Evolutionary conservation across 441 rosid species (phyloP).

Genomic region (Populus hybrid): DNA sequence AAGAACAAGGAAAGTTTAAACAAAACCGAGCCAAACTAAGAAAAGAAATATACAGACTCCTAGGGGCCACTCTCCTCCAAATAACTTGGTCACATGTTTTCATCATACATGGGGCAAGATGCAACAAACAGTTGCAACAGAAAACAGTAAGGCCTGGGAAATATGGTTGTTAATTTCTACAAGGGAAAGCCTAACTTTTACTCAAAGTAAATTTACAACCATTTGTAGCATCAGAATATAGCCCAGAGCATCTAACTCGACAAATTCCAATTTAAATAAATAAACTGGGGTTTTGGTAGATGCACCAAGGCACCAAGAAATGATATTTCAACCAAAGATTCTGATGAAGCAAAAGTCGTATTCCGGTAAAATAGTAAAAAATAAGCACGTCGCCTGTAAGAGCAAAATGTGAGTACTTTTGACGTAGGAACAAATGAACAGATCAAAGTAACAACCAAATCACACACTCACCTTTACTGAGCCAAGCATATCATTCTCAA

Average conservation of each 20-base stretch:
- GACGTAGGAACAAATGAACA: not conserved
- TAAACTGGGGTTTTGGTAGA: not conserved
- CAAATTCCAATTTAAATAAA: no score
- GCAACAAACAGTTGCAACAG: not conserved
- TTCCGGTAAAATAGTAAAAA: not conserved
- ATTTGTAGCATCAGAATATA: not conserved
- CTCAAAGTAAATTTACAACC: not conserved
- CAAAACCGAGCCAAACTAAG: not conserved
- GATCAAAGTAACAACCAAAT: not conserved
- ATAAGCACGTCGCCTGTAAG: not conserved
- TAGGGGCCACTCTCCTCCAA: not conserved
- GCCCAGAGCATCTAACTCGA: not conserved
- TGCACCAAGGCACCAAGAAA: not conserved
- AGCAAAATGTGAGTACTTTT: not conserved
- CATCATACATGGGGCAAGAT: not conserved
- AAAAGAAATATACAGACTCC: not conserved
- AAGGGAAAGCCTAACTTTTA: not conserved
- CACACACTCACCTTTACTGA: slow-evolving; percentile 76
- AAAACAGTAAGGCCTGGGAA: not conserved
- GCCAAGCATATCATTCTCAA: slow-evolving; percentile 99
- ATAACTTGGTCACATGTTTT: not conserved
- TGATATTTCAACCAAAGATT: not conserved
- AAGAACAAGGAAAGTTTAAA: not conserved
- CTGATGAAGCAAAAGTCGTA: not conserved
- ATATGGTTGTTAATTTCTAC: not conserved